Percentiles rank a stretch among this genome's conserved stretches.
These are phyloP conservation scores for Collybia sordida DNA, from an alignment of 768 basidiomycete species.

Conservation along the genomic window DNA sequence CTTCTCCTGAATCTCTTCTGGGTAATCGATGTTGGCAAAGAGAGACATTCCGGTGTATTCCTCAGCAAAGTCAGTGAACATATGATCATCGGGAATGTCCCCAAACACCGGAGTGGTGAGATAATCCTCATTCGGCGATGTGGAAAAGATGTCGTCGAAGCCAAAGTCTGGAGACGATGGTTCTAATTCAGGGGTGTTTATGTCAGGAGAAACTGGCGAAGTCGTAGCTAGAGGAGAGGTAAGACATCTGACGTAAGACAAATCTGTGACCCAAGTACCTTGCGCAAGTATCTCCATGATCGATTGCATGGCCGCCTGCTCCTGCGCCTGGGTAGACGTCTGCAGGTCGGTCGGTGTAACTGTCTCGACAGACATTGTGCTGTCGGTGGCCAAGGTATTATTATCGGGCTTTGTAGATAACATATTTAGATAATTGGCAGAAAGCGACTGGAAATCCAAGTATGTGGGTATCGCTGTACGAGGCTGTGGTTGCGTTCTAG, in stretches of 20 bases:
- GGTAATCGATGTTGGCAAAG: constrained; percentile 10
- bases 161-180: constrained; percentile 6
- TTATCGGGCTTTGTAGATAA: constrained; percentile 49
- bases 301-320: constrained; percentile 20
- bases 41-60: constrained; percentile 30
- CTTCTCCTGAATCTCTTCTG: constrained; percentile 10
- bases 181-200: neutral
- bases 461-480: constrained; percentile 23
- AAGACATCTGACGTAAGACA: constrained; percentile 2
- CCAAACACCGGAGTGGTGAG: constrained; percentile 15
- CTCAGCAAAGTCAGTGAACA: constrained; percentile 26
- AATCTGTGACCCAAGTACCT: constrained; percentile 18
- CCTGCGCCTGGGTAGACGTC: constrained; percentile 15
- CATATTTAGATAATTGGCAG: constrained; percentile 71
- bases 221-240: constrained; percentile 11
- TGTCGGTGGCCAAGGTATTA: constrained; percentile 31
- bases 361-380: constrained; percentile 22
- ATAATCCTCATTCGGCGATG: constrained; percentile 16
- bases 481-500: constrained; percentile 42
- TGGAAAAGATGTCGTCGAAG: neutral
- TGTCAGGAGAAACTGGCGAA: constrained; percentile 17
- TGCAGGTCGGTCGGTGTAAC: constrained; percentile 23
- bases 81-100: neutral
- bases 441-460: constrained; percentile 46
- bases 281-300: constrained; percentile 14